Conservation (phyloP, 768 basidiomycete species). For the Trametes villosa region DNA sequence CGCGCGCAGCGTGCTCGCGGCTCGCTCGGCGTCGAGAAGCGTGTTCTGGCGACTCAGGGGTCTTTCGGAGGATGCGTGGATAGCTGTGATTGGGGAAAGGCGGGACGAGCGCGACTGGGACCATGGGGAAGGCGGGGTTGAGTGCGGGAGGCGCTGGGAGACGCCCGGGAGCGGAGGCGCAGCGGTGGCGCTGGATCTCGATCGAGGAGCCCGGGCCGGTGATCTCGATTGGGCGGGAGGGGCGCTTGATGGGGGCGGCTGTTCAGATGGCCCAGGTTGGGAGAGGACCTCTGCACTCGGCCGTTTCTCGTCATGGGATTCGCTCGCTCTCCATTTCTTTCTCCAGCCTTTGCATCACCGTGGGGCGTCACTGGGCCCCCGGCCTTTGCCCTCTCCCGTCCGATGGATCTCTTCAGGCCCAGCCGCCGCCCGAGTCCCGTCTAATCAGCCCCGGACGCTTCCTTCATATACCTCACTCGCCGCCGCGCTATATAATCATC, state of each 20-base stretch:
- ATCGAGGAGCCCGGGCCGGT: conserved; percentile 8
- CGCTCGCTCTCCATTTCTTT: conserved; percentile 4
- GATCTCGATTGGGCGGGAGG: conserved; percentile 1
- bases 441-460: neutral
- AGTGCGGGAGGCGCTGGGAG: neutral
- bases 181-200: conserved; percentile 8
- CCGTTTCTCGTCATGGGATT: conserved; percentile 8
- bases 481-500: conserved; percentile 11
- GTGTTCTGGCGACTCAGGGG: too few species aligned
- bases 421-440: conserved; percentile 7
- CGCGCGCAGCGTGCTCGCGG: too few species aligned
- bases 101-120: neutral
- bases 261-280: neutral
- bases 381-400: conserved; percentile 10
- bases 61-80: too few species aligned
- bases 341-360: conserved; percentile 2
- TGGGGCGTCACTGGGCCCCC: conserved; percentile 5
- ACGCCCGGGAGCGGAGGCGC: too few species aligned
- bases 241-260: neutral
- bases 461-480: neutral
- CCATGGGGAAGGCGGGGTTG: neutral
- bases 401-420: conserved; percentile 3
- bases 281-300: neutral
- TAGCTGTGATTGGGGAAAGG: too few species aligned
- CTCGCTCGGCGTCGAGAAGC: too few species aligned